These are phyloP conservation scores for Plasmodium inui DNA, from an alignment of 169 alveolate genomes.

Conservation along the genomic window DNA sequence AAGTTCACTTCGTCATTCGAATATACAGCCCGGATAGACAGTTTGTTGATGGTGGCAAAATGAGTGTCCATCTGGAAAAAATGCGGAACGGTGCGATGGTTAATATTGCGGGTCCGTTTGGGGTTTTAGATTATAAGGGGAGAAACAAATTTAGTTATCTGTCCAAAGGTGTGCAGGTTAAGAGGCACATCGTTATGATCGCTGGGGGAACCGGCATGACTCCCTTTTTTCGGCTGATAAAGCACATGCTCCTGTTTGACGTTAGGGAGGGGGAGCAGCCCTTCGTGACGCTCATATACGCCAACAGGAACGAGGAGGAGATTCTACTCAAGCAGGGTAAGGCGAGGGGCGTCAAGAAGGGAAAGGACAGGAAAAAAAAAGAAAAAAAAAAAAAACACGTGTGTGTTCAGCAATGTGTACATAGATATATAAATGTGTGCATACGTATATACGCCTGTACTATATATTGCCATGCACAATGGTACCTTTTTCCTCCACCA, in stretches of 20 bases:
- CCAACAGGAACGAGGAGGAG: slow-evolving; percentile 71
- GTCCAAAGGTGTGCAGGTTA: slow-evolving; percentile 32
- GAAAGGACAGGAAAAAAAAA: not conserved
- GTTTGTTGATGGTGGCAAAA: slow-evolving; percentile 85
- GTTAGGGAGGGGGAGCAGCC: not conserved
- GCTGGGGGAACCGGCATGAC: slow-evolving; percentile 90
- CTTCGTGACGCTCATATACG: slow-evolving; percentile 65
- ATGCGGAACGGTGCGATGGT: not conserved
- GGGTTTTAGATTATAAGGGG: slow-evolving; percentile 65
- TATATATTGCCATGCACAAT: not conserved
- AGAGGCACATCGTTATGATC: slow-evolving; percentile 77
- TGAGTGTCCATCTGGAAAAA: slow-evolving; percentile 33
- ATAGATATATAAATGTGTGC: too few species aligned
- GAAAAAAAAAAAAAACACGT: not conserved
- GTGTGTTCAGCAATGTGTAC: not conserved
- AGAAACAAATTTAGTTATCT: slow-evolving; percentile 31
- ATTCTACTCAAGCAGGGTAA: slow-evolving; percentile 52
- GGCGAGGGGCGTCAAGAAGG: not conserved
- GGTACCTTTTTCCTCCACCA: not conserved
- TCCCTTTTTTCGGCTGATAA: slow-evolving; percentile 81
- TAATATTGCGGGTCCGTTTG: slow-evolving; percentile 63
- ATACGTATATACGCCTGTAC: too few species aligned
- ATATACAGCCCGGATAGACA: slow-evolving; percentile 76
- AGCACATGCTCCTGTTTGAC: slow-evolving; percentile 49
- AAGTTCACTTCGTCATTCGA: slow-evolving; percentile 83